phyloP scores from a whole-genome alignment of 2,329 filamentous ascomycete genomes.

The Penicillium sp. region DNA sequence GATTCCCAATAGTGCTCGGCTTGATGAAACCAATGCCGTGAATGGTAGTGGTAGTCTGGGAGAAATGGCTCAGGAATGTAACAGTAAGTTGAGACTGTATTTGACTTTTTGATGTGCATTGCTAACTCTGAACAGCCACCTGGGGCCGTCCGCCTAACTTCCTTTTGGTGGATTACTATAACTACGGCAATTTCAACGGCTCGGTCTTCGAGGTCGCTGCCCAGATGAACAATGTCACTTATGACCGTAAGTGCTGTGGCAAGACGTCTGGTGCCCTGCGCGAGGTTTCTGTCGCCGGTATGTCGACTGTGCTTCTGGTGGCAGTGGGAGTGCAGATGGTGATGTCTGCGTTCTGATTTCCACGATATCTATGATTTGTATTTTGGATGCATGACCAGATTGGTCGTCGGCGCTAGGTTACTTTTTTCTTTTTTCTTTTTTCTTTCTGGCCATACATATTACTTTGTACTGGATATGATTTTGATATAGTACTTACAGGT shows the following conservation, averaged over 20 bases:
- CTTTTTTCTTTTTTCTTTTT: background rate
- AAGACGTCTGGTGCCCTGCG: slow-evolving; percentile 26
- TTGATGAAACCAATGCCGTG: slow-evolving; percentile 70
- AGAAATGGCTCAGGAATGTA: slow-evolving; percentile 61
- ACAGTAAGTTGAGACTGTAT: slow-evolving; percentile 33
- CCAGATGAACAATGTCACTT: slow-evolving; percentile 68
- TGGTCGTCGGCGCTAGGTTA: slow-evolving; percentile 8
- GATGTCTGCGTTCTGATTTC: slow-evolving; percentile 22
- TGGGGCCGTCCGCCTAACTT: slow-evolving; percentile 74
- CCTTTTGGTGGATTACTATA: slow-evolving; percentile 83
- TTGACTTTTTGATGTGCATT: background rate
- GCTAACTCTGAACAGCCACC: slow-evolving; percentile 31
- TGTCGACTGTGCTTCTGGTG: slow-evolving; percentile 23
- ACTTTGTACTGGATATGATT: background rate
- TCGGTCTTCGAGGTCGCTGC: slow-evolving; percentile 76
- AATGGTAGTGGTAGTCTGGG: slow-evolving; percentile 67
- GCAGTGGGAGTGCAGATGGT: slow-evolving; percentile 25
- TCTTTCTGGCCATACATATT: background rate
- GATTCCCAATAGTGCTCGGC: slow-evolving; percentile 66
- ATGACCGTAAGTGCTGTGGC: slow-evolving; percentile 48
- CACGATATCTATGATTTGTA: slow-evolving; percentile 15
- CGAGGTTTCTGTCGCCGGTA: slow-evolving; percentile 16
- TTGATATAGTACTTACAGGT: background rate
- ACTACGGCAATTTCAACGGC: slow-evolving; percentile 64
- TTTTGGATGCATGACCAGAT: slow-evolving; percentile 6